These are phyloP conservation scores for Singerocomus inundabilis DNA, from an alignment of 1,284 basidiomycete species.

Conservation along the genomic window DNA sequence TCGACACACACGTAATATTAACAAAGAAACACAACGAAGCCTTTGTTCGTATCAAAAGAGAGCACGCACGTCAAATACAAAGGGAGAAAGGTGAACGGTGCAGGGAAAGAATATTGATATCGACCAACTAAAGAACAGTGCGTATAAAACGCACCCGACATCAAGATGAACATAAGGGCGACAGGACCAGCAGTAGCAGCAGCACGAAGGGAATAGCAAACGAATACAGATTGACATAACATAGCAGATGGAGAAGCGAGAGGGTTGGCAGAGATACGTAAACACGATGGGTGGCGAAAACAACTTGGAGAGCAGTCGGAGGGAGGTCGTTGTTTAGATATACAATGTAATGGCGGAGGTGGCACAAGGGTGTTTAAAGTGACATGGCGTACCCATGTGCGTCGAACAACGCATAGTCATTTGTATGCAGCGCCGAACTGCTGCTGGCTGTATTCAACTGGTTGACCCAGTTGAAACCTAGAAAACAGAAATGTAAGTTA, in stretches of 20 bases:
- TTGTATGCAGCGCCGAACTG: slow-evolving; percentile 18
- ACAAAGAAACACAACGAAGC: too few species aligned
- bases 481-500: neutral
- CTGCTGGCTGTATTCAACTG: slow-evolving; percentile 23
- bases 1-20: too few species aligned
- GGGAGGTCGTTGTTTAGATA: neutral
- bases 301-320: neutral
- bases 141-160: neutral
- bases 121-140: neutral
- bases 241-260: neutral
- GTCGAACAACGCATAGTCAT: slow-evolving; percentile 33
- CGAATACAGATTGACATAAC: neutral
- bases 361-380: slow-evolving; percentile 5
- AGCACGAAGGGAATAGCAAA: neutral
- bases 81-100: too few species aligned
- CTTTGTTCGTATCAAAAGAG: neutral
- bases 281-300: neutral
- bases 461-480: slow-evolving; percentile 46
- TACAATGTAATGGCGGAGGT: neutral
- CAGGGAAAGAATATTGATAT: neutral
- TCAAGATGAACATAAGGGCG: neutral
- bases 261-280: neutral
- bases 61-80: neutral
- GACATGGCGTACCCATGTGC: slow-evolving; percentile 15
- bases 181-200: neutral